These are phyloP conservation scores for Vinca minor DNA, from an alignment of 257 asterid genomes.

Conservation along the genomic window DNA sequence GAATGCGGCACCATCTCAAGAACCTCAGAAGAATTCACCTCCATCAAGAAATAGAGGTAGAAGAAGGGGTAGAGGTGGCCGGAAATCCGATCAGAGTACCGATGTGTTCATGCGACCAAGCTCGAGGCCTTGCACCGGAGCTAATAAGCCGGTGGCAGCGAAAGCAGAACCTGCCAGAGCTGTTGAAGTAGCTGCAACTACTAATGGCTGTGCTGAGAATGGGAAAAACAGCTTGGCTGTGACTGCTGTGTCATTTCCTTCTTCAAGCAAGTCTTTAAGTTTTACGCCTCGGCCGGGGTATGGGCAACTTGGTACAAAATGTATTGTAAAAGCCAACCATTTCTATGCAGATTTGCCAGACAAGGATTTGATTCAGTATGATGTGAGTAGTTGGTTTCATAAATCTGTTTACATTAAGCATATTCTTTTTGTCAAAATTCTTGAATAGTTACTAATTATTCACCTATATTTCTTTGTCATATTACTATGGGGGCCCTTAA, in stretches of 20 bases:
- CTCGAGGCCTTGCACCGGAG: conserved; percentile 78
- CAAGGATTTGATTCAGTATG: conserved; percentile 93
- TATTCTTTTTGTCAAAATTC: conserved; percentile 1
- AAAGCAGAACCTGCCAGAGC: conserved; percentile 23
- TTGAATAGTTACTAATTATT: conserved; percentile 14
- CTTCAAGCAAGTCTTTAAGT: conserved; percentile 68
- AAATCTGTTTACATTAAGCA: conserved; percentile 9
- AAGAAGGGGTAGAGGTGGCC: conserved; percentile 73
- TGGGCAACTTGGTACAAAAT: conserved; percentile 86
- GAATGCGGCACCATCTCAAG: conserved; percentile 52
- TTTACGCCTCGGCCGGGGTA: conserved; percentile 84
- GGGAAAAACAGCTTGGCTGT: conserved; percentile 23
- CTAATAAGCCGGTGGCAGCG: conserved; percentile 32
- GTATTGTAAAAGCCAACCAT: conserved; percentile 97
- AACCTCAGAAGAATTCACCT: conserved; percentile 53
- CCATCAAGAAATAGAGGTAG: conserved; percentile 71
- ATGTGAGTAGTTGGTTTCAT: conserved; percentile 61
- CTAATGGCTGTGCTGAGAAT: conserved; percentile 22
- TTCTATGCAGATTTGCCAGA: conserved; percentile 86
- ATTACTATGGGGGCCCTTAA: conserved; percentile 37
- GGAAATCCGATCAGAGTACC: conserved; percentile 77
- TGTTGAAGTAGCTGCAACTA: conserved; percentile 16
- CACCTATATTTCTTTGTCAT: conserved; percentile 24
- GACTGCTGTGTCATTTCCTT: conserved; percentile 39
- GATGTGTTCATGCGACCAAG: conserved; percentile 75